phyloP scores from a whole-genome alignment of 2,329 filamentous ascomycete genomes.

The Arthrobotrys sphaeroides region DNA sequence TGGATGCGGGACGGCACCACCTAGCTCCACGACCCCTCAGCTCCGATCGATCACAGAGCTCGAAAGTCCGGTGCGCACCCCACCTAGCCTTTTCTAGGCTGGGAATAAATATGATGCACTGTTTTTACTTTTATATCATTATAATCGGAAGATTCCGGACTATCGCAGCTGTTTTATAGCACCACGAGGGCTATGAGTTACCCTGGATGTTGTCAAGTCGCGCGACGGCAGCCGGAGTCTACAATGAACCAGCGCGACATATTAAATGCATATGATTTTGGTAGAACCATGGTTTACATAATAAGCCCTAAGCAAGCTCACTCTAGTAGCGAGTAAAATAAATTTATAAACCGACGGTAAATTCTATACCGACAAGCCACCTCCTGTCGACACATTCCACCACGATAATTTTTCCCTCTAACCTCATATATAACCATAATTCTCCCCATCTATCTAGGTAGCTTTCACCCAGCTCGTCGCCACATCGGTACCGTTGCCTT shows the following conservation, averaged over 20 bases:
- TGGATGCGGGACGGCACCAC: background rate
- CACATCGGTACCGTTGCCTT: background rate
- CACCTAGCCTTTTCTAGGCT: background rate
- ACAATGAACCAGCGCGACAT: too few relatives aligned
- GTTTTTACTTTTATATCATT: background rate
- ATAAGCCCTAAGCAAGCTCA: too few relatives aligned
- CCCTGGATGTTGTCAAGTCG: too few relatives aligned
- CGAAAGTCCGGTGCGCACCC: background rate
- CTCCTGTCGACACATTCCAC: conserved; percentile 8
- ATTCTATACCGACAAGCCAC: background rate
- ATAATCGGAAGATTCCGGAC: background rate
- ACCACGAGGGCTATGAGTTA: too few relatives aligned
- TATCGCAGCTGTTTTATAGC: background rate
- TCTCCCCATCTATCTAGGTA: too few relatives aligned
- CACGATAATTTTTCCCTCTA: background rate
- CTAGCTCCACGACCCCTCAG: background rate
- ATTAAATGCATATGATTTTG: too few relatives aligned
- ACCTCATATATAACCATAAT: background rate
- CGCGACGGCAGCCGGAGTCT: too few relatives aligned
- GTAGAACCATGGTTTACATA: too few relatives aligned
- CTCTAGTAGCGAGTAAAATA: too few relatives aligned
- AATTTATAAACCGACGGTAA: too few relatives aligned
- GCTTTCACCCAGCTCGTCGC: conserved; percentile 3
- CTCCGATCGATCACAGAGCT: background rate
- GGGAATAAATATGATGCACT: background rate